Conservation (phyloP, 768 basidiomycete species). For the Lactarius hatsudake region DNA sequence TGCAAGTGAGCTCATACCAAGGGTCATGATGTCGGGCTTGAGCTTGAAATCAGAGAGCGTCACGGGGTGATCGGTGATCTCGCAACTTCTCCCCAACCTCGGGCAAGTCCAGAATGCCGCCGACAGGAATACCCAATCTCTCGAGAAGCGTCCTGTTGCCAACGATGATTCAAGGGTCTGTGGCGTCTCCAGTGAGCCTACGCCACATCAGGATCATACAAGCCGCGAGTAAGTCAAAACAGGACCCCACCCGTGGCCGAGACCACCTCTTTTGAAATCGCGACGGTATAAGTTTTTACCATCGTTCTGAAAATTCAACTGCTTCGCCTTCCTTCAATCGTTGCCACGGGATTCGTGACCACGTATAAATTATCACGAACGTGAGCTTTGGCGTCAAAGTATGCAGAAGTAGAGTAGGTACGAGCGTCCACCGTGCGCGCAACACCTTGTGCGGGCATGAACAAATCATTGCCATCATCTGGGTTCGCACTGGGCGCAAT, state of each 20-base stretch:
- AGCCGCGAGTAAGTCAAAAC: not conserved
- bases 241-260: constrained; percentile 17
- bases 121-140: constrained; percentile 20
- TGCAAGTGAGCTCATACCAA: constrained; percentile 13
- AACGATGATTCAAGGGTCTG: constrained; percentile 27
- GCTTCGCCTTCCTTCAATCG: constrained; percentile 16
- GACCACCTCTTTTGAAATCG: constrained; percentile 22
- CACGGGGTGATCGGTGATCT: constrained; percentile 27
- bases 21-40: constrained; percentile 18
- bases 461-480: too few relatives aligned
- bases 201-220: not conserved
- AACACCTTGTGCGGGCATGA: too few relatives aligned
- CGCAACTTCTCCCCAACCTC: constrained; percentile 27
- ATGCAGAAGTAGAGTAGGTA: constrained; percentile 23
- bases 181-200: constrained; percentile 26
- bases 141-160: constrained; percentile 23
- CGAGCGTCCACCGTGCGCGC: constrained; percentile 3
- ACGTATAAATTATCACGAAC: constrained; percentile 17
- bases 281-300: constrained; percentile 19
- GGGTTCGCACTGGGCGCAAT: too few relatives aligned
- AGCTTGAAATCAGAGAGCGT: constrained; percentile 25
- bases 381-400: constrained; percentile 17
- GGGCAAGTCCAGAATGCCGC: constrained; percentile 26
- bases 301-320: constrained; percentile 18
- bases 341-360: constrained; percentile 21